These are phyloP conservation scores for Gnomoniopsis smithogilvyi DNA, from an alignment of 2,329 filamentous ascomycete species.

Conservation along the genomic window DNA sequence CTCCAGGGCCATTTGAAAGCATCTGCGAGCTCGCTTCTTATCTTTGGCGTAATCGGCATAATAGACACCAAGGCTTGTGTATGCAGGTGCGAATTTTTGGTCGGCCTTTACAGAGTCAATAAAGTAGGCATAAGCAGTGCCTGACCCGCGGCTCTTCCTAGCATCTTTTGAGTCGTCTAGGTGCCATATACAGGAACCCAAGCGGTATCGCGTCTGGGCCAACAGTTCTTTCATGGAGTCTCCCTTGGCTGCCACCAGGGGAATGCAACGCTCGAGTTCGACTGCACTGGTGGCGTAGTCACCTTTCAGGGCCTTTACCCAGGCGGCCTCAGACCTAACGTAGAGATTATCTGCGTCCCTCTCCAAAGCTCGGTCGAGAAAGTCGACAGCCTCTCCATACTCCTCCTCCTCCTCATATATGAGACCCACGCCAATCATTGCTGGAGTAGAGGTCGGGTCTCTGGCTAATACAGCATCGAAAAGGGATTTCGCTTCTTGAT, in stretches of 20 bases:
- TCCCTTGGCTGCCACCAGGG: slow-evolving; percentile 58
- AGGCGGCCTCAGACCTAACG: slow-evolving; percentile 83
- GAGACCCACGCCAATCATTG: slow-evolving; percentile 84
- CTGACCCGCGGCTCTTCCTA: slow-evolving; percentile 66
- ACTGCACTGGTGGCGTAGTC: slow-evolving; percentile 65
- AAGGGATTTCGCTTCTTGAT: slow-evolving; percentile 80
- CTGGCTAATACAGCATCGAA: slow-evolving; percentile 79
- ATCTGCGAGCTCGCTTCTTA: slow-evolving; percentile 80
- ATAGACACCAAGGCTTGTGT: slow-evolving; percentile 85
- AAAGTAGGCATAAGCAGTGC: slow-evolving; percentile 80
- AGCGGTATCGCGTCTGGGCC: slow-evolving; percentile 80
- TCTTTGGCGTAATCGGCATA: slow-evolving; percentile 91
- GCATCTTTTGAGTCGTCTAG: slow-evolving; percentile 70
- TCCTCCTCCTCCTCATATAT: slow-evolving; percentile 94
- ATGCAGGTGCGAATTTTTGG: slow-evolving; percentile 83
- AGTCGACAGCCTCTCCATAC: slow-evolving; percentile 76
- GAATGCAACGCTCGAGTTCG: slow-evolving; percentile 69
- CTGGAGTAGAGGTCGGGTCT: slow-evolving; percentile 72
- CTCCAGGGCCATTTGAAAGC: slow-evolving; percentile 95
- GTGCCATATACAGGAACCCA: slow-evolving; percentile 86
- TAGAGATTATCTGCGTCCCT: slow-evolving; percentile 72
- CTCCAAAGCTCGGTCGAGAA: slow-evolving; percentile 71
- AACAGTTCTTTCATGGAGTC: slow-evolving; percentile 67
- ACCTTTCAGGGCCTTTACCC: slow-evolving; percentile 83
- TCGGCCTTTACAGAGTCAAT: slow-evolving; percentile 81